Conservation (phyloP, 2,329 filamentous ascomycete species). For the Helminthosporium solani region DNA sequence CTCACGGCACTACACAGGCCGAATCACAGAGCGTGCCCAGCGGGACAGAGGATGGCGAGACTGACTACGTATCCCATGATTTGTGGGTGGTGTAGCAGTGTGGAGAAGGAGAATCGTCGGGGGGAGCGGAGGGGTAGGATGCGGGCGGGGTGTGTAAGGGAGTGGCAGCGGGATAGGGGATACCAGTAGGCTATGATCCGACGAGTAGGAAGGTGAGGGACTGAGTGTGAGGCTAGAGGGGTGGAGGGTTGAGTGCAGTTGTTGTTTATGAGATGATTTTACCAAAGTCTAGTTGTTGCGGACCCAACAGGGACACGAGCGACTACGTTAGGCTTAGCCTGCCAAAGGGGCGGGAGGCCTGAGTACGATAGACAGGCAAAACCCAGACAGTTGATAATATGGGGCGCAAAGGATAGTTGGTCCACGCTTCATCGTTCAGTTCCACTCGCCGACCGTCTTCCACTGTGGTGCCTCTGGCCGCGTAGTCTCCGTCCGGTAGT, state of each 20-base stretch:
- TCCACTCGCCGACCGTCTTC: too few species aligned
- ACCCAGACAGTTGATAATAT: too few species aligned
- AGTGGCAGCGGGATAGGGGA: slow-evolving; percentile 7
- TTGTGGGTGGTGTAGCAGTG: slow-evolving; percentile 28
- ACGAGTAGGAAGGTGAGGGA: too few species aligned
- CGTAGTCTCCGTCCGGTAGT: background rate
- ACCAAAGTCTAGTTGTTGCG: too few species aligned
- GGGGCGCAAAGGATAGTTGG: too few species aligned
- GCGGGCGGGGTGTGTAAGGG: slow-evolving; percentile 11
- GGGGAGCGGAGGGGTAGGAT: slow-evolving; percentile 11
- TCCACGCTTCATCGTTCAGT: too few species aligned
- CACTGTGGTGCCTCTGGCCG: background rate
- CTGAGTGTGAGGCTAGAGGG: background rate
- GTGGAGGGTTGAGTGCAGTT: slow-evolving; percentile 1
- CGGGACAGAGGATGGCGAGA: slow-evolving; percentile 11
- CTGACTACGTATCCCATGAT: background rate
- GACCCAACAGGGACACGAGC: too few species aligned
- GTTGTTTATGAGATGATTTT: too few species aligned
- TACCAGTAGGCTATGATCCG: too few species aligned
- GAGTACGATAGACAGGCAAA: background rate
- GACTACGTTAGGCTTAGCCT: too few species aligned
- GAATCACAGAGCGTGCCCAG: slow-evolving; percentile 16
- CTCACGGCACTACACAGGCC: background rate
- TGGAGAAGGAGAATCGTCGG: slow-evolving; percentile 8
- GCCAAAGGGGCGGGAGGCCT: background rate